phyloP scores from a whole-genome alignment of 805 yeast species.

The Isabelozyma gotoi region DNA sequence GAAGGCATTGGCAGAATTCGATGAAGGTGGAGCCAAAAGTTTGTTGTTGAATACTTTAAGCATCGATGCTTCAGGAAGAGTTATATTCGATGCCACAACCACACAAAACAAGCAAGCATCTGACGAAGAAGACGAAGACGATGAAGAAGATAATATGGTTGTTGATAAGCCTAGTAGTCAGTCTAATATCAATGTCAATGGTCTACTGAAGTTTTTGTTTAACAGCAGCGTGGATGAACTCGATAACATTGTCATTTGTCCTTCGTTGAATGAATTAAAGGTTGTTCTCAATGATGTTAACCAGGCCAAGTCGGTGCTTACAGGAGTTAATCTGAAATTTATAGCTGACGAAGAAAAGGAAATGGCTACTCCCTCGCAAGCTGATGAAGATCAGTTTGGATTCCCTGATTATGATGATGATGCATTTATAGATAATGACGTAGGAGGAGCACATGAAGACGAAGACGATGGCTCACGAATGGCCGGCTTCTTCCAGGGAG shows the following conservation, averaged over 20 bases:
- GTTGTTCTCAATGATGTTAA: conserved; percentile 55
- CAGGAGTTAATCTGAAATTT: conserved; percentile 39
- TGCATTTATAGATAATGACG: conserved; percentile 16
- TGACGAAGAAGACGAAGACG: conserved; percentile 14
- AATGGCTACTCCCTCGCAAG: conserved; percentile 1
- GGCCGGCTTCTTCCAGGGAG: not conserved
- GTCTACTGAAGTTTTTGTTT: conserved; percentile 20
- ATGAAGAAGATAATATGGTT: conserved; percentile 3
- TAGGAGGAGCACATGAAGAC: conserved; percentile 14
- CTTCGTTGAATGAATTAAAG: conserved; percentile 64
- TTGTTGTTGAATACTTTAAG: conserved; percentile 61
- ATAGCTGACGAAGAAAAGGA: conserved; percentile 9
- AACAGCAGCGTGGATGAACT: conserved; percentile 15
- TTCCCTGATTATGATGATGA: conserved; percentile 9
- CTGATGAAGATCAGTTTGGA: conserved; percentile 6
- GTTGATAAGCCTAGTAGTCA: conserved; percentile 3
- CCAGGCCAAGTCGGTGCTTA: conserved; percentile 47
- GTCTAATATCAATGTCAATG: conserved; percentile 14
- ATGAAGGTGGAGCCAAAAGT: conserved; percentile 81
- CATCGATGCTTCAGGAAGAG: conserved; percentile 52
- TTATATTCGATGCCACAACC: conserved; percentile 64
- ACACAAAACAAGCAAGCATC: conserved; percentile 17
- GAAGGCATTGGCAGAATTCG: conserved; percentile 73
- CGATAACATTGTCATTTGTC: conserved; percentile 53
- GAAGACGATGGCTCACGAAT: conserved; percentile 6